Evolutionary conservation across 768 basidiomycete species (phyloP), one percentile per base, ranked within the genome.

Genomic region (Baorangia bicolor): DNA sequence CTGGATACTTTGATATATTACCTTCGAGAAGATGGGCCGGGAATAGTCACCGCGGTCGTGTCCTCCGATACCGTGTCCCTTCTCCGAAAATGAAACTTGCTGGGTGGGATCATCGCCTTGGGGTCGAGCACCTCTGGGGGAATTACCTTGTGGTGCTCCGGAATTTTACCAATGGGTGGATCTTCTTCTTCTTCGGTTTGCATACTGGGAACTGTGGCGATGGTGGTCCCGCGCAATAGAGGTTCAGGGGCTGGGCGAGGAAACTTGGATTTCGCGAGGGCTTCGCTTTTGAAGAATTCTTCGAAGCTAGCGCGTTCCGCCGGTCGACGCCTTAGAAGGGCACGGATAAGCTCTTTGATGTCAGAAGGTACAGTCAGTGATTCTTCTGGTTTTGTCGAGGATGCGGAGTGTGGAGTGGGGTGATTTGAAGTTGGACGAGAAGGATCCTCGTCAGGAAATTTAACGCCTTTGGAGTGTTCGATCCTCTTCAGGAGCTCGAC

Each of bases 401-500:
- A 35, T 9, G 48, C 34, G 18, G 57, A 9, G 16, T 70, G 64
- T 27, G 63, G 58, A n/a, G 47, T 43, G 7, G 52, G 49, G 3
- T 61, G 49, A 45, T 78, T 76, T n/a, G 76, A 70, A n/a, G 76
- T 51, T 40, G 73, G 59, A 13, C 78, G 75, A 4, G 71, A 49
- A 4, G 84, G 79, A 46, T 91, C 90, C 66, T 98, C 95, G 65
- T 98, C 96, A 0, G 96, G 96, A 60, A 98, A 99, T 71, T 87
- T 90, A 67, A 97, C 85, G 30, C 90, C 91, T 68, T 90, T 92
- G n/a, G 91, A 86, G 39, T 82, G 80, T 68, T 97, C 95, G 55
- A 98, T 98, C 81, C 84, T 90, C 77, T 91, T 91, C 41, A 97
- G 75, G 10, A 99, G 81, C 64, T 98, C 97, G 64, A 98, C 90